Evolutionary conservation across 2,329 filamentous ascomycete genomes (phyloP).

Genomic region (Exophiala viscosa): DNA sequence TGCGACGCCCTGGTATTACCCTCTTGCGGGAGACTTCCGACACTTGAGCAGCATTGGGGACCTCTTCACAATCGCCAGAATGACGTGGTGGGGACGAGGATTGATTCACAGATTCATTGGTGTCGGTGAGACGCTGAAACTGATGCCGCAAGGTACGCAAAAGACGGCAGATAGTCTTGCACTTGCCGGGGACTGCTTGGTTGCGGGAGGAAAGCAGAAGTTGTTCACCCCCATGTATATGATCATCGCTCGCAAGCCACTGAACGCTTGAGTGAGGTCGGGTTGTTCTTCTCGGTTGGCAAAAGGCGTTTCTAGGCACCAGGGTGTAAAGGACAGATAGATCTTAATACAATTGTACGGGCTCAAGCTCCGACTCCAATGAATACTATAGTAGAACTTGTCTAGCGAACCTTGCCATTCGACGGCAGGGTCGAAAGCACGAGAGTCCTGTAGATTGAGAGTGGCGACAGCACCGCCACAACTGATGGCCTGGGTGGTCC

Average conservation of each 20-base stretch:
- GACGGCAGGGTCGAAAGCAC: too few relatives aligned
- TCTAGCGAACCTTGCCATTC: too few relatives aligned
- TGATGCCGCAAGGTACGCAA: constrained; percentile 79
- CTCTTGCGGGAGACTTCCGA: constrained; percentile 76
- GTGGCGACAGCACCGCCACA: too few relatives aligned
- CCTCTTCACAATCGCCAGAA: constrained; percentile 69
- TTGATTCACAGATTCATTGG: constrained; percentile 74
- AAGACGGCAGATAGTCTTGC: constrained; percentile 93
- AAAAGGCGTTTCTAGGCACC: not conserved
- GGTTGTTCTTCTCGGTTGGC: not conserved
- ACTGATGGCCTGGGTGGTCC: too few relatives aligned
- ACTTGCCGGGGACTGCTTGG: constrained; percentile 74
- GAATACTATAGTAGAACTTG: too few relatives aligned
- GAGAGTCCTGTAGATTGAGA: too few relatives aligned
- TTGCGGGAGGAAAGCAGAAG: constrained; percentile 79
- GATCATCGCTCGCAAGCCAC: constrained; percentile 87
- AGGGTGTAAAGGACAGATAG: not conserved
- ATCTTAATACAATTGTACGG: not conserved
- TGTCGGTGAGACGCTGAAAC: constrained; percentile 65
- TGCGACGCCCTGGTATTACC: constrained; percentile 88
- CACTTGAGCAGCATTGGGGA: constrained; percentile 79
- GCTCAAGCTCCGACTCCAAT: too few relatives aligned
- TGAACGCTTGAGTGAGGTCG: constrained; percentile 9
- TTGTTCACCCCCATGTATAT: constrained; percentile 99
- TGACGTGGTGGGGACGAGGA: constrained; percentile 79